Base-by-base conservation (phyloP, 129 eudicot genomes). In the Pulicaria dysenterica region DNA sequence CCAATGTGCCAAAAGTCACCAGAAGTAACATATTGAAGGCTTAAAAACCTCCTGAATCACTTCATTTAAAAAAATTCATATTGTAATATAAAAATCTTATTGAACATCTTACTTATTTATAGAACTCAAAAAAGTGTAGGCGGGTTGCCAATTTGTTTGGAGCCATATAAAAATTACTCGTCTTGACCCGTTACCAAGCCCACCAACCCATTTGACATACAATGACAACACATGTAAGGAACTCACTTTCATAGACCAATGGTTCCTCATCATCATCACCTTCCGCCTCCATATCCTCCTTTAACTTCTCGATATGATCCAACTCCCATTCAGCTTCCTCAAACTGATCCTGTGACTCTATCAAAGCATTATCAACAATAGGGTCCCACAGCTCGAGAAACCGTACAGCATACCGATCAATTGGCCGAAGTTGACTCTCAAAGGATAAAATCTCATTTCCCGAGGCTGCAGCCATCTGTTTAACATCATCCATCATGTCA, bases 201-300 rank as follows among this genome's bases (percentile, higher is more conserved):
- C 40, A 41, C 65, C 65, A 54, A 19, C 59, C 59, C 12, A 17
- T 54, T 54, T 16, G 39, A 38, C 34, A 56, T 0, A n/a, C 46
- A 39, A 10, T 50, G 11, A 51, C 10, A 38, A 4, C 68, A 70
- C 56, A 14, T 15, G 49, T 16, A 8, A 75, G 37, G 34, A 54
- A 73, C 99, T 82, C 82, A 95, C 99, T 91, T 79, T 95, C 99
- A 73, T 90, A 95, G 31, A 90, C 93, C 42, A 95, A 79, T 39
- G 99, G 99, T 78, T 90, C 96, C 63, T 95, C 99, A 64, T 95
- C 99, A 61, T 95, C 99, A 76, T 95, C 99, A 69, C 79, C 77
- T 60, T 95, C 99, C 4, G 97, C 97, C 79, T 95, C 99, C 99
- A 95, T 90, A 65, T 95, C 97, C 72, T 95, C 99, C 83, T 95